phyloP scores from a whole-genome alignment of 768 basidiomycete species.

The Tephrocybe rancida region DNA sequence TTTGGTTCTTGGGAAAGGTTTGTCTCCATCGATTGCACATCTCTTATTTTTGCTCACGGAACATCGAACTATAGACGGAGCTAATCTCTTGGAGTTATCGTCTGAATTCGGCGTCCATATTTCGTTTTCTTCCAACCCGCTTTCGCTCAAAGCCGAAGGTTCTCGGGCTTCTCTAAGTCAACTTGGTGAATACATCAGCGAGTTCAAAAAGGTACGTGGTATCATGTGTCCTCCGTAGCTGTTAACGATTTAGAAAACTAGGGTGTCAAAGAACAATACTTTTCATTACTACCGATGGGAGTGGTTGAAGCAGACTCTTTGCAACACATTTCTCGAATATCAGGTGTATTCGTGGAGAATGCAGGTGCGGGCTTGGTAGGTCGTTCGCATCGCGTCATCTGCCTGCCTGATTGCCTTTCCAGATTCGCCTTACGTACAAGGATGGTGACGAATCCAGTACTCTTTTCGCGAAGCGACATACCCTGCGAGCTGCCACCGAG shows the following conservation, averaged over 20 bases:
- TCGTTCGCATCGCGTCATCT: not conserved
- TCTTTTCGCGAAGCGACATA: constrained; percentile 51
- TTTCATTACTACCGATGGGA: constrained; percentile 45
- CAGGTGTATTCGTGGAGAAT: constrained; percentile 65
- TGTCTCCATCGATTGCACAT: not conserved
- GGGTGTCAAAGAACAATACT: constrained; percentile 39
- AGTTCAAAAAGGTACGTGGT: constrained; percentile 50
- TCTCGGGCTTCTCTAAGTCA: constrained; percentile 51
- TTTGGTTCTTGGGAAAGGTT: constrained; percentile 74
- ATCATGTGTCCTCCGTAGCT: not conserved
- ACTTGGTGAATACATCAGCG: constrained; percentile 45
- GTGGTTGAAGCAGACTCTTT: constrained; percentile 49
- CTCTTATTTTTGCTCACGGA: not conserved
- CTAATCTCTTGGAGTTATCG: constrained; percentile 61
- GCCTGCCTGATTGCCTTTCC: not conserved
- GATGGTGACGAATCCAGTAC: constrained; percentile 36
- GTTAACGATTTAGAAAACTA: constrained; percentile 21
- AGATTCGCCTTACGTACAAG: constrained; percentile 63
- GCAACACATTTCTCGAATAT: constrained; percentile 66
- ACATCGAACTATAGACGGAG: constrained; percentile 56
- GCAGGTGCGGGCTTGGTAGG: constrained; percentile 49
- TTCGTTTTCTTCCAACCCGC: constrained; percentile 55
- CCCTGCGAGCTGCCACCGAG: constrained; percentile 52
- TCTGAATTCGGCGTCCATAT: constrained; percentile 62
- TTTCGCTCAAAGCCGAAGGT: constrained; percentile 63